Evolutionary conservation across 2,329 filamentous ascomycete genomes (phyloP).

Genomic region (Westerdykella sp.): DNA sequence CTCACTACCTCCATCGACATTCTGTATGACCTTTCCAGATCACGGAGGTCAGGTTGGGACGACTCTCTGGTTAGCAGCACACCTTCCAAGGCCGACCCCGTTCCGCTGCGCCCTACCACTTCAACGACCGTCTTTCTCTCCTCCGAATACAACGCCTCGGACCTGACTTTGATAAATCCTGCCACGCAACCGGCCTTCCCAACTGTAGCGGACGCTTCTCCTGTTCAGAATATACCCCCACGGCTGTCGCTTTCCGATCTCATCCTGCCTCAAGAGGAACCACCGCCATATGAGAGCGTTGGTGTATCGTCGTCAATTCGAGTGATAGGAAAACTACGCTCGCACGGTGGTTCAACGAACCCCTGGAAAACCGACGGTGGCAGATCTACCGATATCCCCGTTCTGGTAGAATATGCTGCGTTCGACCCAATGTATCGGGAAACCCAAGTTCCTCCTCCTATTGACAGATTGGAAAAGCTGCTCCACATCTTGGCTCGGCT

Average conservation of each 20-base stretch:
- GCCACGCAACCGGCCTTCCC: conserved; percentile 26
- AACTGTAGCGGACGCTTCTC: conserved; percentile 8
- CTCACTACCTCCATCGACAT: conserved; percentile 74
- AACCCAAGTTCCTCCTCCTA: conserved; percentile 43
- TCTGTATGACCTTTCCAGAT: conserved; percentile 67
- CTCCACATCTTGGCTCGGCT: conserved; percentile 27
- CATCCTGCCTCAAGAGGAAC: conserved; percentile 42
- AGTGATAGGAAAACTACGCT: conserved; percentile 41
- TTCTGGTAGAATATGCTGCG: conserved; percentile 65
- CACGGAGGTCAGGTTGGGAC: conserved; percentile 45
- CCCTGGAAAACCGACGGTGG: conserved; percentile 36
- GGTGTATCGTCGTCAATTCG: conserved; percentile 41
- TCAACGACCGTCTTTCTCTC: conserved; percentile 24
- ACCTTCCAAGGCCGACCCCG: conserved; percentile 13
- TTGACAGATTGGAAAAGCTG: conserved; percentile 41
- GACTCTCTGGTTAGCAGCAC: conserved; percentile 7
- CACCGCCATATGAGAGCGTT: conserved; percentile 45
- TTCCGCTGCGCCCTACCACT: conserved; percentile 12
- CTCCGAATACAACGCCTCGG: conserved; percentile 36
- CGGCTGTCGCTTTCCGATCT: conserved; percentile 41
- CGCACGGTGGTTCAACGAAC: conserved; percentile 30
- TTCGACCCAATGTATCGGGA: conserved; percentile 44
- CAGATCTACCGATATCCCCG: conserved; percentile 41
- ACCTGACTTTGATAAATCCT: conserved; percentile 41
- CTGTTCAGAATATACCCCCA: conserved; percentile 35